phyloP scores from a whole-genome alignment of 2,329 filamentous ascomycete genomes.

The Shiraia bambusicola region DNA sequence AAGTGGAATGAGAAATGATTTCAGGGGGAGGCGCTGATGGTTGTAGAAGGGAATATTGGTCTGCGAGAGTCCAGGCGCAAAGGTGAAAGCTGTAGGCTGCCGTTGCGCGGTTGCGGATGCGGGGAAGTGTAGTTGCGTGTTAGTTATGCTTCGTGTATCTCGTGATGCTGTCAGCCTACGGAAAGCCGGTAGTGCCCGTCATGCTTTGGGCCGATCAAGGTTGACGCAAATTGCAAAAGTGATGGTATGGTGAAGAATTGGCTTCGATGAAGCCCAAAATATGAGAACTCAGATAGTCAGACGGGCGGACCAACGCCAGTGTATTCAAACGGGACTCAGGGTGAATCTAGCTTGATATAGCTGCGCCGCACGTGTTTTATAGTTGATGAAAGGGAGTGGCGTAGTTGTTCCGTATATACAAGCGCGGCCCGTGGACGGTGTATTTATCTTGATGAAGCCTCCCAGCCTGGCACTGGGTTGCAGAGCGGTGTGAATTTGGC shows the following conservation, averaged over 20 bases:
- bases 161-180: conserved; percentile 2
- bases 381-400: conserved; percentile 10
- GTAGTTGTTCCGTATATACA: conserved; percentile 11
- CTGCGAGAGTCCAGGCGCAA: conserved; percentile 4
- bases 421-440: conserved; percentile 7
- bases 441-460: conserved; percentile 7
- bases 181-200: conserved; percentile 13
- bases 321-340: conserved; percentile 8
- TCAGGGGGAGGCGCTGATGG: background rate
- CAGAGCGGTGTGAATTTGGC: conserved; percentile 11
- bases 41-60: background rate
- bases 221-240: conserved; percentile 2
- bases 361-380: conserved; percentile 12
- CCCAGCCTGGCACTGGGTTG: conserved; percentile 7
- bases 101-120: conserved; percentile 7
- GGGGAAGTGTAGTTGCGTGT: conserved; percentile 12
- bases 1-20: background rate
- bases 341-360: conserved; percentile 15
- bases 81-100: conserved; percentile 10
- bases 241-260: conserved; percentile 9
- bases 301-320: conserved; percentile 2
- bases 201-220: conserved; percentile 11
- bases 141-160: background rate
- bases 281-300: background rate
- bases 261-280: conserved; percentile 5